These are phyloP conservation scores for Suhomyces sp. DNA, from an alignment of 805 yeast genomes.

Conservation along the genomic window DNA sequence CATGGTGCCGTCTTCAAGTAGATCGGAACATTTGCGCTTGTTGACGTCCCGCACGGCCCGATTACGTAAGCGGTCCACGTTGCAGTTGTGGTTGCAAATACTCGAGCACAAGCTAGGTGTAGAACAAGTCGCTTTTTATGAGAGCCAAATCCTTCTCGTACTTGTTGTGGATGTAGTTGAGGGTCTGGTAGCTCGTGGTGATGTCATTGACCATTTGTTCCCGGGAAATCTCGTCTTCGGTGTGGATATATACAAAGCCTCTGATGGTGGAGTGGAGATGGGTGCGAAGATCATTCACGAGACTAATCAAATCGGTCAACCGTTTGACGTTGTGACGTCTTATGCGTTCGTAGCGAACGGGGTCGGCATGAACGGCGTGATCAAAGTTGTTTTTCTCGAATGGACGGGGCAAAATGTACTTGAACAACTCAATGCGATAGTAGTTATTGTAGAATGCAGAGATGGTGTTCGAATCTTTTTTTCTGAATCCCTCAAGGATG, in stretches of 20 bases:
- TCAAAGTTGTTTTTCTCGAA: conserved; percentile 3
- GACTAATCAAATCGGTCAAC: conserved; percentile 8
- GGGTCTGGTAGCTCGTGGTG: conserved; percentile 22
- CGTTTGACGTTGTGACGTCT: conserved; percentile 5
- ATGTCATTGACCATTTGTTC: conserved; percentile 19
- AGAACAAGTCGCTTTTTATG: conserved; percentile 22
- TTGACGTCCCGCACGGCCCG: background rate
- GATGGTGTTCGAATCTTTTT: background rate
- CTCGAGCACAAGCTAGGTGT: conserved; percentile 6
- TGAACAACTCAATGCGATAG: conserved; percentile 16
- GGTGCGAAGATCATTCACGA: conserved; percentile 14
- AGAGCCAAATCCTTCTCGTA: conserved; percentile 19
- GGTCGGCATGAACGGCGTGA: background rate
- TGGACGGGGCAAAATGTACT: conserved; percentile 1
- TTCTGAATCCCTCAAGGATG: background rate
- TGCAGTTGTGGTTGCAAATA: background rate
- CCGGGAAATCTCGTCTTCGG: conserved; percentile 10
- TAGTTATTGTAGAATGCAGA: conserved; percentile 14
- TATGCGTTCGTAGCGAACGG: background rate
- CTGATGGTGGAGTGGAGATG: conserved; percentile 19
- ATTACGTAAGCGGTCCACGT: background rate
- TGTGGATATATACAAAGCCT: conserved; percentile 11
- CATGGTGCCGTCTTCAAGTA: background rate
- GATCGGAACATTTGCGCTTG: background rate
- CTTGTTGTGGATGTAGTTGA: conserved; percentile 18